Evolutionary conservation across 148 eudicot genomes (phyloP), one percentile per base, ranked within the genome.

Genomic region (Cornus kousa): DNA sequence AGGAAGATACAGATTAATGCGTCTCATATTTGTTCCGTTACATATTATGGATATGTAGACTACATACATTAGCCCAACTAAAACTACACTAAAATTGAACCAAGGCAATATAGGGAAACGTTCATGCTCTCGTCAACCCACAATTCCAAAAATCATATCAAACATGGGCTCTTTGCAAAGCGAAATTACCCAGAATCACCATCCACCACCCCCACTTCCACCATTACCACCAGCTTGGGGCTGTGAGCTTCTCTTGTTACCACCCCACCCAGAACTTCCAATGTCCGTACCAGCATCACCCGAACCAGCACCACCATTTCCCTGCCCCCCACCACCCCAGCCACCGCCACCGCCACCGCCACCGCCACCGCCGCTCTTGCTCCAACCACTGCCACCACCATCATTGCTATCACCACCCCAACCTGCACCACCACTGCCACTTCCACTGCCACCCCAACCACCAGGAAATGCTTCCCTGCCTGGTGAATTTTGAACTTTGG

Each of bases 391-490:
- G 60, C 83, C 80, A 35, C 80, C 67, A 22, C 77, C 37, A 35
- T 35, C 37, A 4, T 4, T 35, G 37, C 5, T 75, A 1, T 79
- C 55, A 5, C 81, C 46, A 50, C 74, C 79, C 28, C 28, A 28
- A 28, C 28, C 28, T 28, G 28, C 28, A 28, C 82, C 37, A 10
- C 78, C 76, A 28, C 82, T 77, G 5, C 85, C 79, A 28, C 82
- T 77, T 5, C 85, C 79, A 65, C 85, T 79, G 17, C 87, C 81
- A 39, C 88, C 83, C 92, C 94, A 90, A n/a, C 92, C 87, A 73
- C 93, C 93, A 17, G 93, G 94, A 78, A 94, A 91, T n/a, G 97
- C 89, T 79, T 91, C 97, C 77, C 88, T 84, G 40, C 92, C 94
- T 2, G 97, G 97, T 60, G 97, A 92, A 76, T 90, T 90, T 23